phyloP scores from a whole-genome alignment of 257 asterid genomes.

The Solanum tacnaense region DNA sequence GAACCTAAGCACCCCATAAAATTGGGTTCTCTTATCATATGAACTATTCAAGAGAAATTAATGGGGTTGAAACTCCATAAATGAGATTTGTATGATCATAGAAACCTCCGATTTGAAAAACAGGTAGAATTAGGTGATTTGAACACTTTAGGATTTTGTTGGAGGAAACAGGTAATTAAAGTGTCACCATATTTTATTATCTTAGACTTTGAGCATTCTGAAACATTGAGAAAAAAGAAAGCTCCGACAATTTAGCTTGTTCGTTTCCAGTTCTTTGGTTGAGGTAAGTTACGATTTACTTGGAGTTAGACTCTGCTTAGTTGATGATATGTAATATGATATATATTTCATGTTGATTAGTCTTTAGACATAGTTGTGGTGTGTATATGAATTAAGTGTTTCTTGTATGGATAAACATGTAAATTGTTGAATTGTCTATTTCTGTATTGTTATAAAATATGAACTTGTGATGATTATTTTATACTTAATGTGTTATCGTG shows the following conservation, averaged over 20 bases:
- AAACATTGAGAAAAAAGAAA: neutral
- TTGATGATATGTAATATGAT: neutral
- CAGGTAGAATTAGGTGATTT: too few species aligned
- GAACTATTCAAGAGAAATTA: neutral
- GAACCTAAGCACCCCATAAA: neutral
- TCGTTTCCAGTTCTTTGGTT: neutral
- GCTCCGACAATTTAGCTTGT: neutral
- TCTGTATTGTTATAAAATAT: neutral
- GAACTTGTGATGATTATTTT: neutral
- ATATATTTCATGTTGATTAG: neutral
- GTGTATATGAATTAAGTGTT: neutral
- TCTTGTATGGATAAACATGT: neutral
- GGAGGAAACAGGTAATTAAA: neutral
- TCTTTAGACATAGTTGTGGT: neutral
- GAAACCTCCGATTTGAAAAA: too few species aligned
- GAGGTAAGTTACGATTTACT: neutral
- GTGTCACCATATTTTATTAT: neutral
- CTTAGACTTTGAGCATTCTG: neutral
- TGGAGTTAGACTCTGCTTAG: neutral
- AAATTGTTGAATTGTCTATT: too few species aligned
- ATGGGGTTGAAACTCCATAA: neutral
- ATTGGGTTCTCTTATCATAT: neutral
- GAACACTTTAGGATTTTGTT: neutral
- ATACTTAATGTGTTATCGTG: neutral
- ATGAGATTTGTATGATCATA: neutral